Evolutionary conservation across 495 filamentous ascomycete genomes (phyloP).

Genomic region (Penicillium coffeae): DNA sequence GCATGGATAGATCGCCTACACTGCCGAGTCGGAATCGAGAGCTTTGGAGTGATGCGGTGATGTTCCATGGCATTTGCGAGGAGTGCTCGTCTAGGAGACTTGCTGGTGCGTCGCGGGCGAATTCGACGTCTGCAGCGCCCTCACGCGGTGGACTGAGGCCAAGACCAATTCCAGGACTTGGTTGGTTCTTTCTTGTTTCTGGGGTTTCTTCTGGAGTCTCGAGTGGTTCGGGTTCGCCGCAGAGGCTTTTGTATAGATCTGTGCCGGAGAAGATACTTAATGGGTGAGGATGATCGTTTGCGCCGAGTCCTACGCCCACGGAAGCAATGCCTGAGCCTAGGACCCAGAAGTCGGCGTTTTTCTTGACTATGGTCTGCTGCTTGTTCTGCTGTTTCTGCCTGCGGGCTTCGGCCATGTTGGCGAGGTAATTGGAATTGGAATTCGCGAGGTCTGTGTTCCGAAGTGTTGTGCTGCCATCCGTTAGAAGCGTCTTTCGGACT

Average conservation of each 20-base stretch:
- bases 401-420: constrained; percentile 46
- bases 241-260: constrained; percentile 44
- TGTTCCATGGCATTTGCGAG: constrained; percentile 69
- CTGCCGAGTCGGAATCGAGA: constrained; percentile 51
- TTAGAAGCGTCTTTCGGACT: constrained; percentile 14
- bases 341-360: constrained; percentile 53
- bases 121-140: constrained; percentile 51
- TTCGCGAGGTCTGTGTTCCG: constrained; percentile 50
- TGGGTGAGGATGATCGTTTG: constrained; percentile 35
- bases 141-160: neutral
- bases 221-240: constrained; percentile 18
- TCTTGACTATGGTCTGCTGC: constrained; percentile 42
- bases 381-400: constrained; percentile 42
- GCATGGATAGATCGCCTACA: constrained; percentile 53
- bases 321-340: constrained; percentile 53
- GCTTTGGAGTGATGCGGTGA: constrained; percentile 55
- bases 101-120: constrained; percentile 56
- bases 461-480: constrained; percentile 33
- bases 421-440: constrained; percentile 59
- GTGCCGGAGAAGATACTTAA: constrained; percentile 55
- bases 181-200: neutral
- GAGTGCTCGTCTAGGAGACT: constrained; percentile 56
- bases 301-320: constrained; percentile 49
- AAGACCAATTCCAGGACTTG: neutral
- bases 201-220: constrained; percentile 32